Conservation (phyloP, 805 yeast species). For the Sugiyamaella qingdaonensis region DNA sequence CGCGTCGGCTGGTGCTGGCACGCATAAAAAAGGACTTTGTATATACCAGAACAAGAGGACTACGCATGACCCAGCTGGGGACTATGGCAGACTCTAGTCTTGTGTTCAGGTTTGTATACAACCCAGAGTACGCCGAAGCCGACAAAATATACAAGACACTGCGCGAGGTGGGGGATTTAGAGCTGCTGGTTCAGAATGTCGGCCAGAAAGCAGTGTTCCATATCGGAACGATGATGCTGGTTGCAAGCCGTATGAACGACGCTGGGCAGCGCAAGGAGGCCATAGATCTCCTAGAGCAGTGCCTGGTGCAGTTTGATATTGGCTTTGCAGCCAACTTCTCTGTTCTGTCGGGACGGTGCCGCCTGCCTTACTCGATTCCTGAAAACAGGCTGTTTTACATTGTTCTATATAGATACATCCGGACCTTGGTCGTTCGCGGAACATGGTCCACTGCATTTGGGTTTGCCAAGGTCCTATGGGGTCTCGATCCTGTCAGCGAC, state of each 20-base stretch:
- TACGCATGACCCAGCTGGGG: constrained; percentile 53
- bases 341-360: constrained; percentile 50
- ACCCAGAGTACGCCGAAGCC: constrained; percentile 38
- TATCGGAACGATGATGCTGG: constrained; percentile 72
- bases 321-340: constrained; percentile 58
- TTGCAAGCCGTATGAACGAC: constrained; percentile 65
- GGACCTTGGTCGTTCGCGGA: constrained; percentile 68
- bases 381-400: constrained; percentile 75
- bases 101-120: constrained; percentile 49
- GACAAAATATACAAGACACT: constrained; percentile 51
- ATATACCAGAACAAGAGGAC: constrained; percentile 60
- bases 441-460: constrained; percentile 73
- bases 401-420: constrained; percentile 66
- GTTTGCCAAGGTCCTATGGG: constrained; percentile 65
- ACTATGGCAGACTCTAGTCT: constrained; percentile 32
- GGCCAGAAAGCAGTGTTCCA: constrained; percentile 54
- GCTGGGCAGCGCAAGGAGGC: constrained; percentile 71
- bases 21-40: constrained; percentile 77
- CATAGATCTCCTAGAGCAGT: constrained; percentile 70
- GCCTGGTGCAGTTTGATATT: constrained; percentile 75
- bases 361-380: constrained; percentile 71
- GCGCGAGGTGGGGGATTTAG: constrained; percentile 71
- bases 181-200: constrained; percentile 52
- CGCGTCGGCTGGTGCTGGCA: constrained; percentile 62
- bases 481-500: constrained; percentile 72